phyloP scores from a whole-genome alignment of 495 filamentous ascomycete genomes.

The Recurvomyces mirabilis region DNA sequence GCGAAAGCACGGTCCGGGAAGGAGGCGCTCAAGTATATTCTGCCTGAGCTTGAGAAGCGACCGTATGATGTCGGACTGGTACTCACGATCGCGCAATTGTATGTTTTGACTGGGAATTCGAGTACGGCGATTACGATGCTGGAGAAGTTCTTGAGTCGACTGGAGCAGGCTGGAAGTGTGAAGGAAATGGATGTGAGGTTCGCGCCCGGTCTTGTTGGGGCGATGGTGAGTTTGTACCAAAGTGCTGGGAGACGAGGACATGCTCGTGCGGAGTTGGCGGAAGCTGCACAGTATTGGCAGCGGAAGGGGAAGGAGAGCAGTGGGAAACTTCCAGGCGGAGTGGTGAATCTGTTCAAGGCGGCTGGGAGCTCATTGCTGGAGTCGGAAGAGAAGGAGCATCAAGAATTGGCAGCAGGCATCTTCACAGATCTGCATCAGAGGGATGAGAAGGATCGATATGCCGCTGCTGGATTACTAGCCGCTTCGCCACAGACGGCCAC shows the following conservation, averaged over 20 bases:
- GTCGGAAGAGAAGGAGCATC: constrained; percentile 54
- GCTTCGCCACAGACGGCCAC: constrained; percentile 44
- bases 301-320: constrained; percentile 33
- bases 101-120: constrained; percentile 62
- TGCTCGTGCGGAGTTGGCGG: constrained; percentile 58
- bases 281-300: constrained; percentile 76
- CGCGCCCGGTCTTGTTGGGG: constrained; percentile 76
- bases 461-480: constrained; percentile 72
- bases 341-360: constrained; percentile 58
- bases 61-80: constrained; percentile 77
- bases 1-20: constrained; percentile 52
- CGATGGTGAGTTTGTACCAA: constrained; percentile 70
- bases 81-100: constrained; percentile 75
- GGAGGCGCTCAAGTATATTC: constrained; percentile 58
- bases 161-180: constrained; percentile 55
- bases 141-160: constrained; percentile 57
- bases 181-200: constrained; percentile 59
- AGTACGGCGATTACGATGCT: constrained; percentile 64
- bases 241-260: constrained; percentile 64
- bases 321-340: constrained; percentile 32
- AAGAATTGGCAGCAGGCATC: constrained; percentile 56
- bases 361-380: constrained; percentile 70
- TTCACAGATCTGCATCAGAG: constrained; percentile 57
- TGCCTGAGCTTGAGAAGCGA: constrained; percentile 61
- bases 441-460: constrained; percentile 51